phyloP scores from a whole-genome alignment of 176 grass and related monocot species.

The Musa beccarii region DNA sequence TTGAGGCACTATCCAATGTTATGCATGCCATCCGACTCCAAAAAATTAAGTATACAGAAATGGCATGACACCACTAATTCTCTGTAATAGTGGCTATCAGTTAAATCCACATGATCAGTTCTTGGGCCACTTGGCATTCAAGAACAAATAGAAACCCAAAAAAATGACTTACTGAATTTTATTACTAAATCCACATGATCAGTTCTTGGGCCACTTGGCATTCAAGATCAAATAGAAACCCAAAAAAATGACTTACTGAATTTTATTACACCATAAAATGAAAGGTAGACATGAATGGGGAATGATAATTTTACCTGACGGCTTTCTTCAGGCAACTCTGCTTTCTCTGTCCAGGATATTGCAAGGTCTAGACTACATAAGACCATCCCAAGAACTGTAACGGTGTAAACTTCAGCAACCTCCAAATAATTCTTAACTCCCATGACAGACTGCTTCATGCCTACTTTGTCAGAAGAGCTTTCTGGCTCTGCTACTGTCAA shows the following conservation, averaged over 20 bases:
- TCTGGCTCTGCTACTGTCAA: constrained; percentile 18
- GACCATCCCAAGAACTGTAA: constrained; percentile 48
- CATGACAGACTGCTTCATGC: constrained; percentile 21
- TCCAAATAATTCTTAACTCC: constrained; percentile 35
- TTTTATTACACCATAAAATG: not conserved
- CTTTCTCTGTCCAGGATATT: constrained; percentile 44
- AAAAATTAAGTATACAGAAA: not conserved
- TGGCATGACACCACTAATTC: not conserved
- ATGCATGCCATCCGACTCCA: not conserved
- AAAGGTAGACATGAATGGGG: not conserved
- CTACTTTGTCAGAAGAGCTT: constrained; percentile 6
- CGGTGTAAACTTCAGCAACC: constrained; percentile 48
- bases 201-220: not conserved
- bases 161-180: not conserved
- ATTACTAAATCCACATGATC: not conserved
- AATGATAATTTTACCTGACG: constrained; percentile 28
- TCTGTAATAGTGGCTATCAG: not conserved
- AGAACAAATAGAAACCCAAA: not conserved
- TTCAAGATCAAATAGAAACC: not conserved
- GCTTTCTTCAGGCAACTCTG: constrained; percentile 29
- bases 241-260: not conserved
- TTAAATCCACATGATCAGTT: not conserved
- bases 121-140: not conserved
- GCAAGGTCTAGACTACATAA: constrained; percentile 35
- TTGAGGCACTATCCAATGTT: not conserved